phyloP scores from a whole-genome alignment of 1,139 yeast species.

The Geotrichum aggregatum region DNA sequence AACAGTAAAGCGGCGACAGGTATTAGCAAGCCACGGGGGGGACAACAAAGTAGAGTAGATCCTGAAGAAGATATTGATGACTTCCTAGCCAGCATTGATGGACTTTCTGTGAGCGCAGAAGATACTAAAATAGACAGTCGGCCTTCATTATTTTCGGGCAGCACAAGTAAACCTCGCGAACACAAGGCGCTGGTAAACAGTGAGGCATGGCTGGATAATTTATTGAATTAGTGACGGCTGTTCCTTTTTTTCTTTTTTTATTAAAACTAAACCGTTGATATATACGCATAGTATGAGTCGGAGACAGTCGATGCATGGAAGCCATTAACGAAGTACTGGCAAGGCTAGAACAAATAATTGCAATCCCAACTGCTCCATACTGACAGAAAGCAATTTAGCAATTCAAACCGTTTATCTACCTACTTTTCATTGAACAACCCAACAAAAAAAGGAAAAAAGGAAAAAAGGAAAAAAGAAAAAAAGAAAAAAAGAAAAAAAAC shows the following conservation, averaged over 20 bases:
- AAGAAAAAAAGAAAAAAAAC: too few species aligned
- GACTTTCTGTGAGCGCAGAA: not conserved
- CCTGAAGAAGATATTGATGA: slow-evolving; percentile 16
- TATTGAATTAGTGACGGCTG: slow-evolving; percentile 8
- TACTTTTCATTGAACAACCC: too few species aligned
- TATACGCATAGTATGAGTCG: too few species aligned
- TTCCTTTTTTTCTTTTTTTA: too few species aligned
- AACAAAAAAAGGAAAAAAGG: too few species aligned
- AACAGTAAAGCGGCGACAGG: not conserved
- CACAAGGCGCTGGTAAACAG: slow-evolving; percentile 1
- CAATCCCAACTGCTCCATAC: too few species aligned
- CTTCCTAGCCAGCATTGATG: slow-evolving; percentile 13
- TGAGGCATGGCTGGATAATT: slow-evolving; percentile 19
- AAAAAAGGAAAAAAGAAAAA: too few species aligned
- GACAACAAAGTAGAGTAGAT: not conserved
- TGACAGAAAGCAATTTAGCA: too few species aligned
- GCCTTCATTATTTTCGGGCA: slow-evolving; percentile 11
- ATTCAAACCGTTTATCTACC: too few species aligned
- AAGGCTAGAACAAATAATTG: too few species aligned
- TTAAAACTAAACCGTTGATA: not conserved
- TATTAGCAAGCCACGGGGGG: not conserved
- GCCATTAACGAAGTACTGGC: too few species aligned
- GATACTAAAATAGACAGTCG: not conserved
- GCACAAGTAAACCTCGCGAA: not conserved
- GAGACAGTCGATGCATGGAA: too few species aligned